Conservation (phyloP, 2,329 filamentous ascomycete species). For the Pseudogymnoascus sp. region DNA sequence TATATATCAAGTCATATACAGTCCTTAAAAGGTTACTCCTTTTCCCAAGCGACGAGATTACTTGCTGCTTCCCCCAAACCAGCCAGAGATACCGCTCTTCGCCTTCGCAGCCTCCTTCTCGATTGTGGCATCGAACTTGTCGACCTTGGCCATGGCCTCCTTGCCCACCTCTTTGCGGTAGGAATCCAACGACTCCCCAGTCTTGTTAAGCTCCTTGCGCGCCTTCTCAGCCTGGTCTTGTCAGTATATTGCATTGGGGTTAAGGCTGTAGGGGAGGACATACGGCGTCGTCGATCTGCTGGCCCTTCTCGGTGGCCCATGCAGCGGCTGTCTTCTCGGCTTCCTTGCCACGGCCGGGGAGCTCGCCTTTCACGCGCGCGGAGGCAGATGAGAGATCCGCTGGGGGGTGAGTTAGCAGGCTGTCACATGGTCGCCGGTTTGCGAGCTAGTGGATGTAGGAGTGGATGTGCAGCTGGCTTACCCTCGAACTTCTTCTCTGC, state of each 20-base stretch:
- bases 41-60: not conserved
- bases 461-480: conserved; percentile 38
- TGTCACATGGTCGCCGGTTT: not conserved
- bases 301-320: conserved; percentile 53
- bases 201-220: conserved; percentile 54
- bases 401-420: conserved; percentile 33
- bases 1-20: conserved; percentile 3
- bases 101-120: conserved; percentile 73
- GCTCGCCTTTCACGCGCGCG: conserved; percentile 57
- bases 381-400: conserved; percentile 70
- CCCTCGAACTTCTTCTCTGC: conserved; percentile 85
- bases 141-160: conserved; percentile 63
- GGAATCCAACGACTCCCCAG: conserved; percentile 54
- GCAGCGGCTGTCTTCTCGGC: conserved; percentile 59
- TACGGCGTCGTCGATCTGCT: conserved; percentile 65
- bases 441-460: not conserved
- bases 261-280: conserved; percentile 28
- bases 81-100: conserved; percentile 75
- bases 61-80: conserved; percentile 60
- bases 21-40: not conserved
- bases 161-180: conserved; percentile 58
- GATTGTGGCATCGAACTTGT: conserved; percentile 77
- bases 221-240: conserved; percentile 50
- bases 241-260: not conserved
- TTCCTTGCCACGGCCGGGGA: conserved; percentile 57